Base-by-base conservation (phyloP, 805 yeast genomes). In the Suhomyces vadensis region DNA sequence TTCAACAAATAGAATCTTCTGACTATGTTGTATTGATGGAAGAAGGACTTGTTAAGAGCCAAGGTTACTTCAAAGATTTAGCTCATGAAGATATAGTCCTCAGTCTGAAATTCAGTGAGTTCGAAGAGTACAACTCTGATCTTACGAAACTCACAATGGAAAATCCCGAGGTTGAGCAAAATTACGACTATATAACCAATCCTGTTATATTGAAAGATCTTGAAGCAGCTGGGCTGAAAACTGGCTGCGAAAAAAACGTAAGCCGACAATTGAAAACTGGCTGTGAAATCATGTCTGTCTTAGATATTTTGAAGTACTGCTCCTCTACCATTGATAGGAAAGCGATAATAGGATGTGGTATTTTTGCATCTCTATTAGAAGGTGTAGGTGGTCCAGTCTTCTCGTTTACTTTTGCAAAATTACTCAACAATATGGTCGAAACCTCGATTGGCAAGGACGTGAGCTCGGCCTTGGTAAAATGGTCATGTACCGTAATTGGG, bases 321-420 rank as follows among this genome's bases (percentile, higher is more conserved):
- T 25, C 47, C 25, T 35, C 44, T 3, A 55, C 57, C 2, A 53
- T 58, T 14, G 50, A 47, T 5, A 50, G 53, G 22, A 61, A 58
- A 39, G 26, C 41, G 9, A 47, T 63, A 3, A 53, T 81, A 0
- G 9, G 60, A 0, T 0, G 75, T 0, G 97, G 97, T 0, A 43
- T 86, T 1, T 0, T 75, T 0, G 51, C 75, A 4, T 71, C 90
- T 0, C 49, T 82, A 0, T 37, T 77, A 0, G 80, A 83, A 47
- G 91, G 95, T 8, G 75, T 75, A 0, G 62, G 79, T 1, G 83
- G 81, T 46, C 97, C 98, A 0, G 64, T 87, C 0, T 89, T 94
- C 50, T 86, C 97, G 0, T 90, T 65, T 57, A 77, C 85, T 21
- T 81, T 91, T 49, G 79, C 97, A 1, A 81, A 81, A 47, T 64